phyloP scores from a whole-genome alignment of 176 grass and related monocot species.

The Oryza meridionalis region DNA sequence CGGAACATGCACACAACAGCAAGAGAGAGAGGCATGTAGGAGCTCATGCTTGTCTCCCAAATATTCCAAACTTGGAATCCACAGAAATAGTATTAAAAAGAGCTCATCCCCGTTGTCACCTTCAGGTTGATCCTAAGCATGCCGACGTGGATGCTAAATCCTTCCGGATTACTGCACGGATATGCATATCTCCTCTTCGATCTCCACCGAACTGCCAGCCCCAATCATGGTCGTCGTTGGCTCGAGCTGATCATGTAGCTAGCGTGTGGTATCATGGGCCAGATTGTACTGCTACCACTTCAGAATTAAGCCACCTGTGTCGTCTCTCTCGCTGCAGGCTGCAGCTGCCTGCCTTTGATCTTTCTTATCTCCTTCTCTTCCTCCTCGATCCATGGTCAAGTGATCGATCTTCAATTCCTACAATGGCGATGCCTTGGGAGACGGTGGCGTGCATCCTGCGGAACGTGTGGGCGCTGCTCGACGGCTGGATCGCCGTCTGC shows the following conservation, averaged over 20 bases:
- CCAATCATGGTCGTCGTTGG: background rate
- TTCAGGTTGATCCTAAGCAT: background rate
- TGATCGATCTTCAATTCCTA: background rate
- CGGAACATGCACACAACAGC: background rate
- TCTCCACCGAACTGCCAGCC: background rate
- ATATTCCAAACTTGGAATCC: background rate
- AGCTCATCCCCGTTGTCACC: background rate
- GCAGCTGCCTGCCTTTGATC: no score
- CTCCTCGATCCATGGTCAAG: background rate
- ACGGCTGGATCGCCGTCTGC: slow-evolving; percentile 44
- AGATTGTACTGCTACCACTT: background rate
- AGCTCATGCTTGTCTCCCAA: background rate
- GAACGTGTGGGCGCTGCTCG: slow-evolving; percentile 47
- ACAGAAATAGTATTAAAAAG: background rate
- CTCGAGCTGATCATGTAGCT: background rate
- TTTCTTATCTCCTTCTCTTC: background rate
- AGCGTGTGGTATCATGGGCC: background rate
- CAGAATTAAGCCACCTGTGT: background rate
- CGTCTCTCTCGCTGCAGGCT: background rate
- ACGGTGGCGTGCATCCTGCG: slow-evolving; percentile 26
- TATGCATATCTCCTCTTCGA: no score
- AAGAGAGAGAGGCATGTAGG: background rate
- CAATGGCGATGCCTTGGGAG: slow-evolving; percentile 46
- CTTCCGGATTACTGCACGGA: background rate
- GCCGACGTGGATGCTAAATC: background rate